Percentiles rank a stretch among this genome's conserved stretches.
phyloP scores from a whole-genome alignment of 2,329 filamentous ascomycete species.

The Pestalotiopsis sp. region DNA sequence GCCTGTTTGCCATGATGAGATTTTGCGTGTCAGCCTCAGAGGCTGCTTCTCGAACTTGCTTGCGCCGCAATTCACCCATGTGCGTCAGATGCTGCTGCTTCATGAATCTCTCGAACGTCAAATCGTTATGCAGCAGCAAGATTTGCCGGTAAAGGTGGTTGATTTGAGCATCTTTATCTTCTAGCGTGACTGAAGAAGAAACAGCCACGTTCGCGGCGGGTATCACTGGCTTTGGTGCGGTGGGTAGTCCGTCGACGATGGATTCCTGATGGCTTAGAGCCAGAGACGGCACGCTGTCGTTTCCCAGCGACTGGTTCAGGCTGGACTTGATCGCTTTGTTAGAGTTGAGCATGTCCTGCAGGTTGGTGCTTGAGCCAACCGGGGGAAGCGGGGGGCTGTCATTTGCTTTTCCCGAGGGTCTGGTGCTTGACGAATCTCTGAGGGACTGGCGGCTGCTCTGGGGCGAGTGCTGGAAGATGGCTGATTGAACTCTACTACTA shows the following conservation, averaged over 20 bases:
- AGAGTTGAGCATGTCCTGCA: slow-evolving; percentile 63
- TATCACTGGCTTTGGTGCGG: slow-evolving; percentile 30
- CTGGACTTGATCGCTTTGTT: slow-evolving; percentile 61
- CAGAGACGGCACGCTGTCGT: slow-evolving; percentile 61
- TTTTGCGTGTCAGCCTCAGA: slow-evolving; percentile 84
- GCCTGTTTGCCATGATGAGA: slow-evolving; percentile 74
- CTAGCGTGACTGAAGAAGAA: slow-evolving; percentile 18
- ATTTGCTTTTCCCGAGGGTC: slow-evolving; percentile 39
- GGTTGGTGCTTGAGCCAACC: slow-evolving; percentile 55
- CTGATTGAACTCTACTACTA: slow-evolving; percentile 39
- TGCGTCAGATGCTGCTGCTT: slow-evolving; percentile 83
- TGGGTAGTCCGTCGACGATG: slow-evolving; percentile 38
- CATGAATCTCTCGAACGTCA: slow-evolving; percentile 82
- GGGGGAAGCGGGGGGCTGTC: slow-evolving; percentile 69
- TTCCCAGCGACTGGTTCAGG: slow-evolving; percentile 56
- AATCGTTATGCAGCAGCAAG: slow-evolving; percentile 76
- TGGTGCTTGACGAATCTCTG: slow-evolving; percentile 46
- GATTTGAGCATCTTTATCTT: slow-evolving; percentile 25
- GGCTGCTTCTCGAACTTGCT: slow-evolving; percentile 75
- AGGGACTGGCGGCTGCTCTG: slow-evolving; percentile 55
- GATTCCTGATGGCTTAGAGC: slow-evolving; percentile 53
- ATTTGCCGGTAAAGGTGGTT: slow-evolving; percentile 71
- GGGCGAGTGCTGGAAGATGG: slow-evolving; percentile 46
- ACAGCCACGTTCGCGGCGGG: slow-evolving; percentile 29
- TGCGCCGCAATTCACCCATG: slow-evolving; percentile 76